Percentiles rank a stretch among this genome's conserved stretches.
Evolutionary conservation across 2,329 filamentous ascomycete genomes (phyloP).

Genomic region (Microsporum audouinii): DNA sequence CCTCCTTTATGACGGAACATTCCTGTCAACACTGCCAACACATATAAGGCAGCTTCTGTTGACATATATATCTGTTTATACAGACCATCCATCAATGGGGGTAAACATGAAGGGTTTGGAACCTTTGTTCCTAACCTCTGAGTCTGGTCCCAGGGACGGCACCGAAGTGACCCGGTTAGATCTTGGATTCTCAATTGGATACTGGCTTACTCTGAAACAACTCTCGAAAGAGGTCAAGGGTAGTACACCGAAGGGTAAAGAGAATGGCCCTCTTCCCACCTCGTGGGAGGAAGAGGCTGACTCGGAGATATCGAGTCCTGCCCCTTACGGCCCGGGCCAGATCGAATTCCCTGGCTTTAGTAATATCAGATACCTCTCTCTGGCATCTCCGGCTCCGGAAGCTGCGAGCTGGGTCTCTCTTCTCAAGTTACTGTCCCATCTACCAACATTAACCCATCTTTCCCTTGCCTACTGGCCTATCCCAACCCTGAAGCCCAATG

Average conservation of each 20-base stretch:
- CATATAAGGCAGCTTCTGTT: constrained; percentile 43
- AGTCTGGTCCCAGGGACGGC: constrained; percentile 19
- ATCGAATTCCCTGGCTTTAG: constrained; percentile 33
- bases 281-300: constrained; percentile 32
- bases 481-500: constrained; percentile 46
- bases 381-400: constrained; percentile 39
- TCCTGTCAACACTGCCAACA: constrained; percentile 41
- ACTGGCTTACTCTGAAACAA: constrained; percentile 39
- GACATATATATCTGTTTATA: constrained; percentile 45
- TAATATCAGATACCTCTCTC: constrained; percentile 46
- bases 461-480: constrained; percentile 53
- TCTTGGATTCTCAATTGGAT: constrained; percentile 40
- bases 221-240: constrained; percentile 36
- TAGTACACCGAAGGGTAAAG: constrained; percentile 11
- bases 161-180: constrained; percentile 43
- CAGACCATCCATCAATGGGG: constrained; percentile 30
- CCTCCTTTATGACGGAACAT: constrained; percentile 45
- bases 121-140: constrained; percentile 35
- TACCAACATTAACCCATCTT: constrained; percentile 49
- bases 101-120: constrained; percentile 36
- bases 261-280: constrained; percentile 18
- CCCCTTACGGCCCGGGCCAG: constrained; percentile 15
- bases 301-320: neutral
- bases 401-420: constrained; percentile 46
- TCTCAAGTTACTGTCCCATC: constrained; percentile 40